phyloP scores from a whole-genome alignment of 2,329 filamentous ascomycete genomes.

The Penicillium sp. region DNA sequence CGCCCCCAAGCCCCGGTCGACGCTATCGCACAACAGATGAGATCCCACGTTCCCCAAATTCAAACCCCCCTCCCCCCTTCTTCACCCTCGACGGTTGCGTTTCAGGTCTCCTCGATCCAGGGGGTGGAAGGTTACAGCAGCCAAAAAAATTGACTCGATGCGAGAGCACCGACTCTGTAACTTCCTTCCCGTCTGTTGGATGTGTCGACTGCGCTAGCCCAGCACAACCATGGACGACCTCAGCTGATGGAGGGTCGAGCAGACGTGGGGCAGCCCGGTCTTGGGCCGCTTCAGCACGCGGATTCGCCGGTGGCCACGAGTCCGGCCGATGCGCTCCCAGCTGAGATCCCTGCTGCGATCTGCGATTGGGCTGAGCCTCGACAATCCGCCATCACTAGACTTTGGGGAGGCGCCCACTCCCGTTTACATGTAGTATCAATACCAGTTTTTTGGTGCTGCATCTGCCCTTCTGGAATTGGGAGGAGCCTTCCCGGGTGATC shows the following conservation, averaged over 20 bases:
- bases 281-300: slow-evolving; percentile 33
- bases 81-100: slow-evolving; percentile 4
- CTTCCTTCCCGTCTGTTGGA: slow-evolving; percentile 13
- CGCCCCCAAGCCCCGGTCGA: slow-evolving; percentile 2
- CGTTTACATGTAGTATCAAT: slow-evolving; percentile 9
- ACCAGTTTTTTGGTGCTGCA: slow-evolving; percentile 10
- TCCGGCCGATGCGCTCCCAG: slow-evolving; percentile 32
- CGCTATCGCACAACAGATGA: slow-evolving; percentile 15
- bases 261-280: slow-evolving; percentile 35
- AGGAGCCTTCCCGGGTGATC: slow-evolving; percentile 17
- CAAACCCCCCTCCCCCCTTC: slow-evolving; percentile 2
- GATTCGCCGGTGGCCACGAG: slow-evolving; percentile 37
- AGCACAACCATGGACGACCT: slow-evolving; percentile 18
- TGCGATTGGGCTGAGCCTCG: slow-evolving; percentile 43
- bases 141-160: slow-evolving; percentile 1
- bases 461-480: neutral
- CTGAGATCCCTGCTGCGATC: slow-evolving; percentile 44
- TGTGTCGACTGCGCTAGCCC: slow-evolving; percentile 23
- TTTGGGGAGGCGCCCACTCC: slow-evolving; percentile 35
- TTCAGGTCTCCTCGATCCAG: slow-evolving; percentile 5
- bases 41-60: slow-evolving; percentile 18
- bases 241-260: slow-evolving; percentile 41
- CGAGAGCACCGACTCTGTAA: neutral
- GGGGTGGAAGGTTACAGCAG: slow-evolving; percentile 3
- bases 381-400: slow-evolving; percentile 37